phyloP scores from a whole-genome alignment of 2,329 filamentous ascomycete genomes.

The Chrysoporthe puriensis region DNA sequence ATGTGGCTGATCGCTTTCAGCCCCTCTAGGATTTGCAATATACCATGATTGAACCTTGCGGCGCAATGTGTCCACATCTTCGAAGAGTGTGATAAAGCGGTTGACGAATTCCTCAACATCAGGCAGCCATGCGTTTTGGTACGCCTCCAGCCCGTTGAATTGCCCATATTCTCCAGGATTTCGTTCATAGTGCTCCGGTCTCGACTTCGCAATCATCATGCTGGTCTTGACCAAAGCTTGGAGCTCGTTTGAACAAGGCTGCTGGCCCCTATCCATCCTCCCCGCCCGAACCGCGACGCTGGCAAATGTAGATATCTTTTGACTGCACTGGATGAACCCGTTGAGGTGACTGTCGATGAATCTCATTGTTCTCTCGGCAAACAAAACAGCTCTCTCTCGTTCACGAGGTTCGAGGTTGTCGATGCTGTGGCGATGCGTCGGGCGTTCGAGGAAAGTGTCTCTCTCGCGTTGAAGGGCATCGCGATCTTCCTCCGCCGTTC shows the following conservation, averaged over 20 bases:
- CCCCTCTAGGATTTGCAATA: background rate
- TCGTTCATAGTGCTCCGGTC: background rate
- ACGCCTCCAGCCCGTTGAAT: background rate
- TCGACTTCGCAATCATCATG: background rate
- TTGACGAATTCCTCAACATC: background rate
- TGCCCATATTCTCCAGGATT: background rate
- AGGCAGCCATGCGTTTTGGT: constrained; percentile 4
- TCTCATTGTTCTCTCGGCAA: background rate
- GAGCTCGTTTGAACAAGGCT: background rate
- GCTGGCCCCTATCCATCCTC: background rate
- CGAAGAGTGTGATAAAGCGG: background rate
- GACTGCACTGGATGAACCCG: background rate
- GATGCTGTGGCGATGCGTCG: background rate
- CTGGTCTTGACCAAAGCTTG: constrained; percentile 1
- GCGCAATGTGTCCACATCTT: background rate
- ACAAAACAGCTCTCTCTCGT: background rate
- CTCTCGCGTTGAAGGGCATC: background rate
- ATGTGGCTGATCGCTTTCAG: background rate
- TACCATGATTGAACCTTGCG: background rate
- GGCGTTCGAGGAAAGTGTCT: background rate
- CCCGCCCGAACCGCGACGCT: background rate
- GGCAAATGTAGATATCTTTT: background rate
- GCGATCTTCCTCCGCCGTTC: background rate
- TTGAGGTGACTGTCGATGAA: background rate
- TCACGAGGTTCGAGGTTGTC: background rate